These are phyloP conservation scores for Sphagnum contortum DNA, from an alignment of 225 moss, liverwort and hornwort genomes.

Conservation along the genomic window DNA sequence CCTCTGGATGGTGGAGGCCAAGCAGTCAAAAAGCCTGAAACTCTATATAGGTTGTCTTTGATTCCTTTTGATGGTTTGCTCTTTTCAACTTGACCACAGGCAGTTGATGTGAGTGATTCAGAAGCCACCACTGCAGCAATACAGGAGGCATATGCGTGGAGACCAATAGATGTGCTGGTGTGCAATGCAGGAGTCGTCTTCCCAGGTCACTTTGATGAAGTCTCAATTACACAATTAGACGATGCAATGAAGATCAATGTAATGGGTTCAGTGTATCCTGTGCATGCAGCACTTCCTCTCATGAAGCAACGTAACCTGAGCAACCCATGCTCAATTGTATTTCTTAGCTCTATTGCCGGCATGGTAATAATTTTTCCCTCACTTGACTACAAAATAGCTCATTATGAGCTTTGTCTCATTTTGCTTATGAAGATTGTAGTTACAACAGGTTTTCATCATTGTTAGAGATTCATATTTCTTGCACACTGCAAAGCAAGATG, in stretches of 20 bases:
- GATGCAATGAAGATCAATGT: conserved; percentile 9
- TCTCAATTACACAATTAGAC: conserved; percentile 13
- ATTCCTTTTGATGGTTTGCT: too few species aligned
- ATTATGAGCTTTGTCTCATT: too few species aligned
- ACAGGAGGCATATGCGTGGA: conserved; percentile 11
- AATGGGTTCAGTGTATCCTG: conserved; percentile 17
- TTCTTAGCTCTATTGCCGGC: conserved; percentile 18
- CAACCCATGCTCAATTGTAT: conserved; percentile 13
- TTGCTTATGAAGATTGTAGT: too few species aligned
- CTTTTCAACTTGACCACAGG: background rate
- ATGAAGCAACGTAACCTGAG: conserved; percentile 11
- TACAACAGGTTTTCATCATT: too few species aligned
- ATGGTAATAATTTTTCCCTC: conserved; percentile 6
- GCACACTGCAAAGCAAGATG: too few species aligned
- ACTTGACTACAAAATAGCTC: too few species aligned
- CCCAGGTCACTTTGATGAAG: conserved; percentile 1
- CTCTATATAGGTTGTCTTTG: too few species aligned
- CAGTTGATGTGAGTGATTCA: conserved; percentile 14
- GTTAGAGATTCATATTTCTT: too few species aligned
- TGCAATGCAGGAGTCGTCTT: conserved; percentile 15
- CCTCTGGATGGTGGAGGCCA: too few species aligned
- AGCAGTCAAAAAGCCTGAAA: too few species aligned
- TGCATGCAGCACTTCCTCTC: conserved; percentile 19
- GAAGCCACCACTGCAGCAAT: conserved; percentile 12
- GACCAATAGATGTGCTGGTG: conserved; percentile 23